These are phyloP conservation scores for Silene noctiflora DNA, from an alignment of 179 eudicot genomes.

Conservation along the genomic window DNA sequence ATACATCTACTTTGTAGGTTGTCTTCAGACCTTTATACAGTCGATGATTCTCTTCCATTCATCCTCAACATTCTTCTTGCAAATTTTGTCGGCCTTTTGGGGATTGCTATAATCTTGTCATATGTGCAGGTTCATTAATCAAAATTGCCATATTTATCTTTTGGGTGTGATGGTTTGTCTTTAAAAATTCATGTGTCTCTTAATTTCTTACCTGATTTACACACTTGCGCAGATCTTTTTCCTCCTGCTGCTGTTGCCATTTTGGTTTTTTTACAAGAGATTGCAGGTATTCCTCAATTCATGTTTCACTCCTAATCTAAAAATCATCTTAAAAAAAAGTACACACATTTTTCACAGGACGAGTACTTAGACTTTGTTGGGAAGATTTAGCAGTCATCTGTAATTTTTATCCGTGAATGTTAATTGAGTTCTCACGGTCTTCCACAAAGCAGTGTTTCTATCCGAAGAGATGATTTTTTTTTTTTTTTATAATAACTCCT, in stretches of 20 bases:
- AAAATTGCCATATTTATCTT: not conserved
- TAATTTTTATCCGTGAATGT: too few relatives aligned
- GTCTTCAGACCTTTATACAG: constrained; percentile 94
- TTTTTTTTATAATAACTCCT: too few relatives aligned
- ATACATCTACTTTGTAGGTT: constrained; percentile 49
- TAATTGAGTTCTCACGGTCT: too few relatives aligned
- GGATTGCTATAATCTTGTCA: constrained; percentile 71
- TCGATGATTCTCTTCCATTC: constrained; percentile 97
- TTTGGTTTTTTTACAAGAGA: constrained; percentile 86
- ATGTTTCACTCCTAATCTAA: not conserved
- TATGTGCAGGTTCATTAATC: constrained; percentile 65
- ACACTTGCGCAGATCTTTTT: constrained; percentile 55
- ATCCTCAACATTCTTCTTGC: constrained; percentile 97
- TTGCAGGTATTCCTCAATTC: constrained; percentile 57
- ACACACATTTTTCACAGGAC: not conserved
- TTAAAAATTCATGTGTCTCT: not conserved
- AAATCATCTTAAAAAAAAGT: too few relatives aligned
- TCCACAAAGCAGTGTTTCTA: too few relatives aligned
- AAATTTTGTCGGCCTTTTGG: constrained; percentile 81
- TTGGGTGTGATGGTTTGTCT: constrained; percentile 3
- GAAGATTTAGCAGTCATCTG: not conserved
- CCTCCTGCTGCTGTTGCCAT: constrained; percentile 71
- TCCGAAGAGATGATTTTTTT: too few relatives aligned
- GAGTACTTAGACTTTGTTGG: not conserved
- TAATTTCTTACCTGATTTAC: constrained; percentile 5